Base-by-base conservation (phyloP, 2,329 filamentous ascomycete genomes). In the Celoporthe dispersa region DNA sequence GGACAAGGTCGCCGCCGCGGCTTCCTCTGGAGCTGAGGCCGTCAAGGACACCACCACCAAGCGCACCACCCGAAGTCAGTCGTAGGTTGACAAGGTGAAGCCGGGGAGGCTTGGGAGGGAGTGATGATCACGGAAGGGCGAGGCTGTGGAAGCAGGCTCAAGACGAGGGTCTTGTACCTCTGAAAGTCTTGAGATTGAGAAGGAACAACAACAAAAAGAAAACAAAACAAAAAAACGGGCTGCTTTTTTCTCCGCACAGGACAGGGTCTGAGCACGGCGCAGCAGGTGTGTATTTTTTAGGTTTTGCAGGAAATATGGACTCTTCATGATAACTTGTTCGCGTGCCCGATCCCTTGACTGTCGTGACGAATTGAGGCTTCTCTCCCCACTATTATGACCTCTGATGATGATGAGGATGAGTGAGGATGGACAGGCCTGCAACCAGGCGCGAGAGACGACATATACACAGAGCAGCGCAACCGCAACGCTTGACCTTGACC, bases 1-100 rank as follows among this genome's bases (percentile, higher is more conserved):
- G 83, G 91, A 88, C 75, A 93, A 97, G 89, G 86, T 83, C 70
- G 82, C 84, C 28, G 85, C 89, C 79, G 86, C 88, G 66, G 83
- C 85, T 25, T 78, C 88, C 55, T 85, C 87, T 64, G 88, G 88
- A 68, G 88, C 90, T 68, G 92, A 94, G 72, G 89, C 92, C 70
- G 90, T 90, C 75, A 95, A 96, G 86, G 89, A 87, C 67, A 92
- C 94, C 86, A 85, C 82, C 39, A 88, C 81, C 78, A 90, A 89
- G 85, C 87, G 88, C 74, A 81, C 82, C 71, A 87, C 86, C 70
- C 85, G 86, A 77, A 89, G 83, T 83, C 83, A 86, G 75, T 86
- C 84, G 77, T 88, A 84, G 75, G 75, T 73, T 68, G 71, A 69
- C 69, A 71, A 55, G 67, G 60, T 68, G 57, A 65, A 55, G 59